These are phyloP conservation scores for Umbelopsis ramanniana DNA, from an alignment of 192 early-diverging fungal genomes.

Conservation along the genomic window DNA sequence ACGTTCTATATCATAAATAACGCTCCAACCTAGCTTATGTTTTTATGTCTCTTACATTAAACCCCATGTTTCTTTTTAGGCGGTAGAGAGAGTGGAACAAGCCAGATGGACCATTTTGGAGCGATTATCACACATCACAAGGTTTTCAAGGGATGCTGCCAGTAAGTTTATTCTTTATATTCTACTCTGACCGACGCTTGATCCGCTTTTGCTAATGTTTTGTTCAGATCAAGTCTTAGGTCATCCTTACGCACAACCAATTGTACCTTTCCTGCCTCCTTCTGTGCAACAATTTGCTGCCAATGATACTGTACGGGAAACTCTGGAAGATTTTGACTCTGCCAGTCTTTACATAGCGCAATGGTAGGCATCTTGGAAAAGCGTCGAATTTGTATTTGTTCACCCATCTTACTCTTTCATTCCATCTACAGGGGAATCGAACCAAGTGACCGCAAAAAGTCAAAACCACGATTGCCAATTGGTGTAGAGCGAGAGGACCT, in stretches of 20 bases:
- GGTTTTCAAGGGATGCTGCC: conserved; percentile 67
- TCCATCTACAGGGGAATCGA: not conserved
- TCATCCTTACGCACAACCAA: conserved; percentile 54
- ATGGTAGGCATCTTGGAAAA: conserved; percentile 41
- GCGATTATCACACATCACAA: conserved; percentile 71
- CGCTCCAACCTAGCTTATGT: not conserved
- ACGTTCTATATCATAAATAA: not conserved
- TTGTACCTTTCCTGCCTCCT: conserved; percentile 53
- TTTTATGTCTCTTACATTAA: not conserved
- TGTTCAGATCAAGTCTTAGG: conserved; percentile 42
- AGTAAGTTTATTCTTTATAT: conserved; percentile 25
- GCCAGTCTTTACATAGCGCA: conserved; percentile 72
- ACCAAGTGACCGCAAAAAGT: conserved; percentile 39
- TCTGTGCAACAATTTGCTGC: conserved; percentile 56
- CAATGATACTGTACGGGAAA: conserved; percentile 52
- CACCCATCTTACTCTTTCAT: no score
- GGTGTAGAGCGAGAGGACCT: conserved; percentile 21
- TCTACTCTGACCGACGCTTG: not conserved
- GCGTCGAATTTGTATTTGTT: no score
- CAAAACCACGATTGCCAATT: not conserved
- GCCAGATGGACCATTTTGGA: conserved; percentile 77
- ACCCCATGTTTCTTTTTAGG: not conserved
- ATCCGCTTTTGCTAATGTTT: not conserved
- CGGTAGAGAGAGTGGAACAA: conserved; percentile 36
- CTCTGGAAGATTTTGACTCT: conserved; percentile 72